Evolutionary conservation across 768 basidiomycete genomes (phyloP), one percentile per base, ranked within the genome.

Genomic region (Lentinula raphanica): DNA sequence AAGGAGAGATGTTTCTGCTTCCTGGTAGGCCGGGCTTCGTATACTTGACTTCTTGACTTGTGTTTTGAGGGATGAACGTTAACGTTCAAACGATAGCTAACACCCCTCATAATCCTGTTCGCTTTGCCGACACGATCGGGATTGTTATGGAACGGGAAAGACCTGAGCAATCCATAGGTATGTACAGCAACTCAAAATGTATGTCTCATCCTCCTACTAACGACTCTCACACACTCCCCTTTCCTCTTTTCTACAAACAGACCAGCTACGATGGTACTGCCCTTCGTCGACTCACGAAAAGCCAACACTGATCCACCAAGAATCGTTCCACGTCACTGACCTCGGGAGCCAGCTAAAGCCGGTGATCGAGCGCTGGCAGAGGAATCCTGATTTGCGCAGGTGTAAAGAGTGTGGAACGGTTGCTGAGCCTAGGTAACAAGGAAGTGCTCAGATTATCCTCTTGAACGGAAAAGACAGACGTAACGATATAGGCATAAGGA

Each of bases 1-100:
- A 99, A 71, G 95, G 95, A 48, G 94, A 94, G 60, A 98, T 98
- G 94, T 98, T 97, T 71, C 66, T 98, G 64, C 76, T 98, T 23
- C 96, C 96, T 49, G 90, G 96, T 92, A 62, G 54, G 80, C 67
- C n/a, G n/a, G n/a, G n/a, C n/a, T n/a, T n/a, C n/a, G n/a, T n/a
- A n/a, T n/a, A n/a, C n/a, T n/a, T n/a, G n/a, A n/a, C n/a, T n/a
- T n/a, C n/a, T n/a, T n/a, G n/a, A n/a, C n/a, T n/a, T n/a, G n/a
- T n/a, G n/a, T n/a, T n/a, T n/a, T n/a, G n/a, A n/a, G n/a, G n/a
- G n/a, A n/a, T n/a, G n/a, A n/a, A n/a, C n/a, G n/a, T n/a, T n/a
- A n/a, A n/a, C n/a, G n/a, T n/a, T n/a, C n/a, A n/a, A n/a, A n/a
- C n/a, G n/a, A n/a, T n/a, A 96, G 96, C 86, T 0, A 97, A 98